Base-by-base conservation (phyloP, 202 grass and related monocot genomes). In the Cymbopogon flexuosus region DNA sequence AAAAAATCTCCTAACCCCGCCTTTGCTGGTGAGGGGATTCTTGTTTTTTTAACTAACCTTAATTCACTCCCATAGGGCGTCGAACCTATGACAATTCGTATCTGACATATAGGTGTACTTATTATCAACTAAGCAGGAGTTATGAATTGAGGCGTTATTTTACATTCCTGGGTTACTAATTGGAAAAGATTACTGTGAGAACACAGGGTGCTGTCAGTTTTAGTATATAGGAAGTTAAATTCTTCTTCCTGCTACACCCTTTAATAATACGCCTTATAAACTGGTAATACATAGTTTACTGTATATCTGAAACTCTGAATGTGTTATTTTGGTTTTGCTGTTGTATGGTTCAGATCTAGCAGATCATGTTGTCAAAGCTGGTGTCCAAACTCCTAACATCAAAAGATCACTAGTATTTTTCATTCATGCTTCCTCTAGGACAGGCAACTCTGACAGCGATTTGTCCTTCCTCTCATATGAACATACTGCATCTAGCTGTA, bases 291-390 rank as follows among this genome's bases (percentile, higher is more conserved):
- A 65, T 13, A 40, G 39, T 8, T 23, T 13, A 64, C 60, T 13
- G 62, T 29, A 42, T 65, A 40, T 35, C 69, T 63, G 22, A 11
- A 39, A n/a, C n/a, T n/a, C n/a, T n/a, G n/a, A n/a, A n/a, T 71
- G 54, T 6, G n/a, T 69, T 30, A 16, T 47, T 47, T 30, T 70
- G 12, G 1, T 29, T 16, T 30, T 70, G 41, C 9, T 45, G 61
- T 6, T 56, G 10, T 31, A 19, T 10, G 16, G 65, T 45, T 73
- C 24, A 78, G 23, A 77, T 52, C 10, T 27, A 67, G 58, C 37
- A 61, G 78, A 82, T 73, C 30, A 78, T 72, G 29, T 15, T 77
- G 12, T 13, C 65, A 65, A 71, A 81, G 34, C 62, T 36, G 12
- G 12, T 57, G 5, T 31, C 49, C 58, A 15, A 49, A 49, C 5